A percentile compares a stretch with the other conserved stretches of the same genome.
Conservation (phyloP, 208 protist genomes). For the Crithidia expoeki region DNA sequence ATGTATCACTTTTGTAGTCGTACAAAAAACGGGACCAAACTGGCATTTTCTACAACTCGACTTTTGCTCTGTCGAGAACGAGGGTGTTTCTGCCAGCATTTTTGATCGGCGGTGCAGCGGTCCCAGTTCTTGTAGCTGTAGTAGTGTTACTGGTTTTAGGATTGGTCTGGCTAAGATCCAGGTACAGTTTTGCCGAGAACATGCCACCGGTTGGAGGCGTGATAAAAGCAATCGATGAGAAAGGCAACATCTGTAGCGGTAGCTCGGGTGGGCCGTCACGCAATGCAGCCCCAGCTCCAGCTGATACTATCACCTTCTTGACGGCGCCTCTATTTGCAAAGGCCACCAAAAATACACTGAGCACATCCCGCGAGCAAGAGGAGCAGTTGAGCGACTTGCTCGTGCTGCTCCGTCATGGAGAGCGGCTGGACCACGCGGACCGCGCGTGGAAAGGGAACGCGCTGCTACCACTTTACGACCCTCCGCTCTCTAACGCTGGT, state of each 20-base stretch:
- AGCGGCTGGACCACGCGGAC: constrained; percentile 83
- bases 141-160: background rate
- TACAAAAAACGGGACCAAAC: too few relatives aligned
- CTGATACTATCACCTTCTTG: constrained; percentile 51
- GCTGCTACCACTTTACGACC: constrained; percentile 67
- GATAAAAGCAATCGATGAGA: background rate
- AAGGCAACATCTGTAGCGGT: background rate
- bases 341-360: constrained; percentile 47
- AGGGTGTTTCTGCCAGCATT: background rate
- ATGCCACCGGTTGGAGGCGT: constrained; percentile 12
- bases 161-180: background rate
- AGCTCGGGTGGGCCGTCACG: background rate
- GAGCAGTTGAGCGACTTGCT: constrained; percentile 56
- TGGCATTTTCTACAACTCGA: background rate
- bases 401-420: constrained; percentile 76
- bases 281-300: background rate
- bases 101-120: background rate
- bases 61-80: background rate
- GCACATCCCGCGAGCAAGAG: constrained; percentile 33
- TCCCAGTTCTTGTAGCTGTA: background rate
- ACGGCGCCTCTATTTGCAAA: constrained; percentile 59
- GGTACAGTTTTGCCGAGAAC: background rate
- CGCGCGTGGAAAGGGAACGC: constrained; percentile 62
- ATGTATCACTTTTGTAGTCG: too few relatives aligned
- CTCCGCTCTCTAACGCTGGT: constrained; percentile 76